Conservation (phyloP, 2,329 filamentous ascomycete genomes). For the Fusarium sp. region DNA sequence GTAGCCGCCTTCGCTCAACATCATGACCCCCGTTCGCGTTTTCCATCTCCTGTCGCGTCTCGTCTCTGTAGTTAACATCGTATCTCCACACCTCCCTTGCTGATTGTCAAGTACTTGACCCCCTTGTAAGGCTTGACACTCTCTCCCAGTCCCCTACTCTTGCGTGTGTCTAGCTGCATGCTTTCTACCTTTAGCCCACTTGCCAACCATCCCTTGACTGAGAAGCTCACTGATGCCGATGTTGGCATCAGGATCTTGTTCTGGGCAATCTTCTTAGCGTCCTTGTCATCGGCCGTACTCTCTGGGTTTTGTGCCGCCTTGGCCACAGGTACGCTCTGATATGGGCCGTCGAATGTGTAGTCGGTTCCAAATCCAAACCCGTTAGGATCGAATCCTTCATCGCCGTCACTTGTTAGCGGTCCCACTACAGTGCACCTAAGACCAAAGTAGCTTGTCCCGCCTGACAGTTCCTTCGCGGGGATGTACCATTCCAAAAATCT, state of each 20-base stretch:
- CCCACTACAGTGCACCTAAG: constrained; percentile 86
- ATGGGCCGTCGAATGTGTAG: constrained; percentile 68
- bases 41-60: constrained; percentile 17
- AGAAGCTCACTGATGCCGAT: constrained; percentile 79
- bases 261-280: constrained; percentile 71
- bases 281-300: constrained; percentile 59
- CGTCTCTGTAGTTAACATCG: constrained; percentile 60
- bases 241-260: constrained; percentile 85
- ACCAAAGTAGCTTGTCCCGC: constrained; percentile 75
- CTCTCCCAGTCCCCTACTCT: constrained; percentile 86
- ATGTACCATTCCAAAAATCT: constrained; percentile 85
- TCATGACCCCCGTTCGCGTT: constrained; percentile 12
- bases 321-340: constrained; percentile 61
- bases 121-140: constrained; percentile 96
- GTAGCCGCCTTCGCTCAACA: constrained; percentile 16
- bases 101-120: constrained; percentile 92
- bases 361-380: constrained; percentile 66
- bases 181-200: constrained; percentile 77
- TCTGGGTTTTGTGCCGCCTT: constrained; percentile 53
- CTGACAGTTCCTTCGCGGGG: constrained; percentile 79
- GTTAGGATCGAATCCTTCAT: constrained; percentile 63
- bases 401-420: constrained; percentile 62
- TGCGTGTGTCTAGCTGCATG: constrained; percentile 78
- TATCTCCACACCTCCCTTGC: constrained; percentile 74
- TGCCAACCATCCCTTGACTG: constrained; percentile 76